Evolutionary conservation across 441 rosid genomes (phyloP).

Genomic region (Jatropha podagrica): DNA sequence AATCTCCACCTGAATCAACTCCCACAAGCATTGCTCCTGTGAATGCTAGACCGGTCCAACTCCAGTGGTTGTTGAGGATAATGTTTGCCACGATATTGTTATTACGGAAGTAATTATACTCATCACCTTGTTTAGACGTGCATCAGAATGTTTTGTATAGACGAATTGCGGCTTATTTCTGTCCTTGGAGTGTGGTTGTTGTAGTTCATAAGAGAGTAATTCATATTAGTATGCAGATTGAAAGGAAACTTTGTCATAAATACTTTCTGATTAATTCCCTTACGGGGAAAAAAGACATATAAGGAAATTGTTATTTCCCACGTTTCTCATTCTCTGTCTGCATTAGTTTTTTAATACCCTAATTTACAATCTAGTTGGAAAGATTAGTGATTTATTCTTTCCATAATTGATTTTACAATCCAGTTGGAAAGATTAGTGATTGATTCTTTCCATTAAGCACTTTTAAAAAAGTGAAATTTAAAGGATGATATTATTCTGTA

Average conservation of each 20-base stretch:
- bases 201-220: not conserved
- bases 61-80: conserved; percentile 36
- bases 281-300: not conserved
- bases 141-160: not conserved
- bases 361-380: not conserved
- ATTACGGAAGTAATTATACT: conserved; percentile 24
- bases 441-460: not conserved
- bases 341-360: not conserved
- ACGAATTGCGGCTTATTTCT: not conserved
- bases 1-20: conserved; percentile 3
- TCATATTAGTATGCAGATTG: not conserved
- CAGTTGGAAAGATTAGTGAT: conserved; percentile 5
- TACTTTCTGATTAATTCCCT: not conserved
- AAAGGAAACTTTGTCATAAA: not conserved
- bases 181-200: not conserved
- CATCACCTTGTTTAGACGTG: conserved; percentile 13
- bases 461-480: not conserved
- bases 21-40: conserved; percentile 29
- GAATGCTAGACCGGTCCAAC: conserved; percentile 20
- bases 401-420: not conserved
- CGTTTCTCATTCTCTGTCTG: not conserved
- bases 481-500: not conserved
- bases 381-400: conserved; percentile 3
- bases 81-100: conserved; percentile 35
- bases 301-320: not conserved